A percentile compares a stretch with the other conserved stretches of the same genome.
Conservation (phyloP, 176 grass and related monocot species). For the Triticum turgidum region DNA sequence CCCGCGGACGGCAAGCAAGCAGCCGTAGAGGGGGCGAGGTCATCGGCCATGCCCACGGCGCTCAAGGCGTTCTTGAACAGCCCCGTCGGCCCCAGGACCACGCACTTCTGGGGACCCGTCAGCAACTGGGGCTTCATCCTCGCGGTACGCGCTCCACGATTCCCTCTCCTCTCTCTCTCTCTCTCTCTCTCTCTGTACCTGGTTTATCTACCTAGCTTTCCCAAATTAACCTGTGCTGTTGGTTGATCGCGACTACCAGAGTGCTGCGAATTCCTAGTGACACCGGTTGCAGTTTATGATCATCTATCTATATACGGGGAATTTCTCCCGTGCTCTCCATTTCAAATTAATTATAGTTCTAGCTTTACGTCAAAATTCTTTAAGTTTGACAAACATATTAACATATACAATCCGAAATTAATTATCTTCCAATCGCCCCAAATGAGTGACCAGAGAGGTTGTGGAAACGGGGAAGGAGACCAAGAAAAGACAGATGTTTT, state of each 20-base stretch:
- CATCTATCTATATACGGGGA: background rate
- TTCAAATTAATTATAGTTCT: background rate
- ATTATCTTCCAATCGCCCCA: too few relatives aligned
- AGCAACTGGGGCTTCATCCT: slow-evolving; percentile 70
- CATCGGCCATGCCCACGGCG: slow-evolving; percentile 26
- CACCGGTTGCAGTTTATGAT: background rate
- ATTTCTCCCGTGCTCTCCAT: background rate
- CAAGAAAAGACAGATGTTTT: too few relatives aligned
- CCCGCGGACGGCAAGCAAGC: background rate
- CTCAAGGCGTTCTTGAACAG: slow-evolving; percentile 67
- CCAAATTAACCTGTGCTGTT: background rate
- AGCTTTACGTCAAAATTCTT: too few relatives aligned
- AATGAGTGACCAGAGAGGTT: too few relatives aligned
- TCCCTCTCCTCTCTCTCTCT: background rate
- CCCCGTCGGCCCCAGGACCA: slow-evolving; percentile 74
- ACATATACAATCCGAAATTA: too few relatives aligned
- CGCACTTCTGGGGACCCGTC: slow-evolving; percentile 81
- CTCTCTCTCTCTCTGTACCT: background rate
- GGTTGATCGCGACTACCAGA: background rate
- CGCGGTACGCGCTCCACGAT: slow-evolving; percentile 43
- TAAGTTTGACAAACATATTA: too few relatives aligned
- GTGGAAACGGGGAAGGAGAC: too few relatives aligned
- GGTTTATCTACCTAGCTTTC: background rate
- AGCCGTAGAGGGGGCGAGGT: background rate
- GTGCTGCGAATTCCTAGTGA: background rate